Conservation (phyloP, 108 stramenopile species). For the Skeletonema potamos region DNA sequence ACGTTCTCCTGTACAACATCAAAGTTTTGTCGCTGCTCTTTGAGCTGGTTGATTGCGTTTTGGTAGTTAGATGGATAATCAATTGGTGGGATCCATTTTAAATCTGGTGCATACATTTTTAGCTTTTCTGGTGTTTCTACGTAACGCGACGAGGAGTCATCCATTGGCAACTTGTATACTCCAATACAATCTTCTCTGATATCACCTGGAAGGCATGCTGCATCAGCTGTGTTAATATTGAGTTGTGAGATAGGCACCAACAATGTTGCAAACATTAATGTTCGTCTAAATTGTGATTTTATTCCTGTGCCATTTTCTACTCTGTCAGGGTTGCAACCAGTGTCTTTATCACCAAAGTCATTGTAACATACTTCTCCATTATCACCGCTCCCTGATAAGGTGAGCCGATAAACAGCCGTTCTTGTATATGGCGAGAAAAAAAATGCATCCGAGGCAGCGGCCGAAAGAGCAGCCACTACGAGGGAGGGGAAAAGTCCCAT, state of each 20-base stretch:
- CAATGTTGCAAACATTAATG: not conserved
- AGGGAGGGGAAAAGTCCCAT: not conserved
- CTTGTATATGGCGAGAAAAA: not conserved
- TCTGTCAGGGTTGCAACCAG: not conserved
- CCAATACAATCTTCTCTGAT: slow-evolving; percentile 72
- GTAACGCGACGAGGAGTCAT: slow-evolving; percentile 51
- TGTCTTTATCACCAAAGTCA: not conserved
- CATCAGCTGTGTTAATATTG: slow-evolving; percentile 14
- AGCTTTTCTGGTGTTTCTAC: slow-evolving; percentile 61
- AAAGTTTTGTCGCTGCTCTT: slow-evolving; percentile 36
- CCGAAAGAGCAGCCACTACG: not conserved
- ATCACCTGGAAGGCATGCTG: slow-evolving; percentile 77
- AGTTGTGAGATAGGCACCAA: not conserved
- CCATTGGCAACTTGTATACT: slow-evolving; percentile 79
- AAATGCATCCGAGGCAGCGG: not conserved
- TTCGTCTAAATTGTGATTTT: not conserved
- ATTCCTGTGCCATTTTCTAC: not conserved
- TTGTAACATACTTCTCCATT: not conserved
- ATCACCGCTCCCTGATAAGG: not conserved
- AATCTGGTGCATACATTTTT: slow-evolving; percentile 64
- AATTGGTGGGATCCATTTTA: slow-evolving; percentile 68
- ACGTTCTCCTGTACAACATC: slow-evolving; percentile 47
- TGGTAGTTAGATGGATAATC: slow-evolving; percentile 47
- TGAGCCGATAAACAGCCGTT: not conserved
- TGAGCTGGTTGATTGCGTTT: slow-evolving; percentile 40